Conservation (phyloP, 2,329 filamentous ascomycete species). For the Venturia effusa region DNA sequence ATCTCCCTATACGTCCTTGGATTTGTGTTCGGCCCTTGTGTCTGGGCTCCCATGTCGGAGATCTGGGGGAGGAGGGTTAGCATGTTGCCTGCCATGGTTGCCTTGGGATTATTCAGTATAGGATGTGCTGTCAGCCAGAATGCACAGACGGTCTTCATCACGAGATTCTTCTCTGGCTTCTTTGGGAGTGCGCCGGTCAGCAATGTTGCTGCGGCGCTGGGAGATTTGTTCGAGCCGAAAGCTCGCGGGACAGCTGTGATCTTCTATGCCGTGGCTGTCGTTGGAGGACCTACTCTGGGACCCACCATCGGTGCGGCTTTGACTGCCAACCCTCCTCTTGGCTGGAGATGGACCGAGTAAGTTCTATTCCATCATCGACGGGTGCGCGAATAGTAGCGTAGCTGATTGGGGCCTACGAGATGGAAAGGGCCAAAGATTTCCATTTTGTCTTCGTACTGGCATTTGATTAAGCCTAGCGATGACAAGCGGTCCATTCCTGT, state of each 20-base stretch:
- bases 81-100: constrained; percentile 55
- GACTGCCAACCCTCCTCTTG: constrained; percentile 22
- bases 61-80: constrained; percentile 48
- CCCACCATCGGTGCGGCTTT: constrained; percentile 46
- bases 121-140: constrained; percentile 31
- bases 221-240: constrained; percentile 51
- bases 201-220: constrained; percentile 57
- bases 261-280: constrained; percentile 56
- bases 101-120: constrained; percentile 39
- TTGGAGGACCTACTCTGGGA: constrained; percentile 38
- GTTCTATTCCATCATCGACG: background rate
- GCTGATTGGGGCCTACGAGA: too few species aligned
- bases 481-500: background rate
- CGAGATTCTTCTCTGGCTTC: constrained; percentile 12
- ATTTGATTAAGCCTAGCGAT: background rate
- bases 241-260: constrained; percentile 56
- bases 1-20: constrained; percentile 42
- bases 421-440: background rate
- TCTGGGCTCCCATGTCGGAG: constrained; percentile 56
- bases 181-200: constrained; percentile 55
- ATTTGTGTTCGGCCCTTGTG: constrained; percentile 44
- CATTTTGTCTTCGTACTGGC: background rate
- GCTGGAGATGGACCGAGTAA: constrained; percentile 35
- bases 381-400: background rate
- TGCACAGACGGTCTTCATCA: constrained; percentile 17